phyloP scores from a whole-genome alignment of 306 rosid species.

The Trifolium pratense region DNA sequence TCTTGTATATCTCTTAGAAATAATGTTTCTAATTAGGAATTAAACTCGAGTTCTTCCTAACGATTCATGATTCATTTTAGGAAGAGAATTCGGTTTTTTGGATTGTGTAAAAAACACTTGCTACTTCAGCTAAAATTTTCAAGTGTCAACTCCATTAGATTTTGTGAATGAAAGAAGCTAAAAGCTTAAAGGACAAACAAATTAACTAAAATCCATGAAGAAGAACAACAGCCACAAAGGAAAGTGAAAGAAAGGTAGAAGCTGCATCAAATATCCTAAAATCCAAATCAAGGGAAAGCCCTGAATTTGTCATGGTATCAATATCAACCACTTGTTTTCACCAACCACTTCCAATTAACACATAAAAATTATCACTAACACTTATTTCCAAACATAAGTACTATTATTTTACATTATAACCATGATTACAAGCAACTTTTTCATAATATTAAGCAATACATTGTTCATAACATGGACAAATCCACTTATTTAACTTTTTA shows the following conservation, averaged over 20 bases:
- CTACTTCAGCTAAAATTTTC: too few relatives aligned
- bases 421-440: neutral
- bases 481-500: conserved; percentile 27
- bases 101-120: too few relatives aligned
- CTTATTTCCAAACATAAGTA: neutral
- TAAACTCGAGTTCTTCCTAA: too few relatives aligned
- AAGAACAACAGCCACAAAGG: neutral
- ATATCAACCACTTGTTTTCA: conserved; percentile 16
- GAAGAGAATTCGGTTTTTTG: too few relatives aligned
- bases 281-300: neutral
- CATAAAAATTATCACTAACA: neutral
- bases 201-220: neutral
- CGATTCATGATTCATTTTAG: too few relatives aligned
- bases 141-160: too few relatives aligned
- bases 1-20: too few relatives aligned
- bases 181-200: neutral
- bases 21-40: too few relatives aligned
- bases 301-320: conserved; percentile 18
- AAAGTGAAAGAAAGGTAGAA: neutral
- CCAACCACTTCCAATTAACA: conserved; percentile 5
- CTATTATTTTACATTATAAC: neutral
- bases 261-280: neutral
- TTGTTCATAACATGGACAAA: conserved; percentile 10
- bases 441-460: neutral
- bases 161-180: neutral